A percentile compares a stretch with the other conserved stretches of the same genome.
These are phyloP conservation scores for Phytophthora cajani DNA, from an alignment of 352 stramenopile genomes.

Conservation along the genomic window DNA sequence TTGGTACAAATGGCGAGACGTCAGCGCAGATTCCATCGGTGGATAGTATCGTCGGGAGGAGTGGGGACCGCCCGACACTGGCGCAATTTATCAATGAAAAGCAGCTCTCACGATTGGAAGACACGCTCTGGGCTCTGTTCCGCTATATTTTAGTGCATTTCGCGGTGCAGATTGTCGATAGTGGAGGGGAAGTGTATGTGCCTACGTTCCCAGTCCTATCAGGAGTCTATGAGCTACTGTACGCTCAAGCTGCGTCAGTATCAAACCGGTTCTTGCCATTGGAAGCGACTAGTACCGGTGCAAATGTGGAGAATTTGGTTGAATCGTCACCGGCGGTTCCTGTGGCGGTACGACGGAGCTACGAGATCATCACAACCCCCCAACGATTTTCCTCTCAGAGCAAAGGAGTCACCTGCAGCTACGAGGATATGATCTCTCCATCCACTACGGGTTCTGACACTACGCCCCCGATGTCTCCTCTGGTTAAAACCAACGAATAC, in stretches of 20 bases:
- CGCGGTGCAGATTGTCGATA: conserved; percentile 20
- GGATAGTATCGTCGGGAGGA: conserved; percentile 23
- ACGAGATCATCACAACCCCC: conserved; percentile 75
- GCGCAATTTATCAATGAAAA: conserved; percentile 16
- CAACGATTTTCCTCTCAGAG: conserved; percentile 61
- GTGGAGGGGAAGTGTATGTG: conserved; percentile 7
- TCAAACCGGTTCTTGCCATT: conserved; percentile 23
- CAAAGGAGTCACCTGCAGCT: conserved; percentile 65
- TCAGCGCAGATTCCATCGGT: conserved; percentile 5
- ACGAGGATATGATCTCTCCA: conserved; percentile 58
- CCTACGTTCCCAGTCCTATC: conserved; percentile 35
- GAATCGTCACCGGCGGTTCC: not conserved
- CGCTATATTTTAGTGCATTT: conserved; percentile 54
- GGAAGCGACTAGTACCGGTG: not conserved
- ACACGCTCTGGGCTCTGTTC: conserved; percentile 46
- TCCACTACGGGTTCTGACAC: not conserved
- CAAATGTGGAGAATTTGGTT: not conserved
- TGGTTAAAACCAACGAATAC: conserved; percentile 81
- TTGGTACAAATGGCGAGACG: not conserved
- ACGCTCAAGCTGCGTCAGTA: conserved; percentile 28
- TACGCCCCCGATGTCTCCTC: conserved; percentile 51
- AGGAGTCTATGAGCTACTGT: conserved; percentile 28
- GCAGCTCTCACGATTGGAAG: conserved; percentile 24
- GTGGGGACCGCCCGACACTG: conserved; percentile 6
- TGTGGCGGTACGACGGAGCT: conserved; percentile 51